These are phyloP conservation scores for Ceratonia siliqua DNA, from an alignment of 306 rosid genomes.

Conservation along the genomic window DNA sequence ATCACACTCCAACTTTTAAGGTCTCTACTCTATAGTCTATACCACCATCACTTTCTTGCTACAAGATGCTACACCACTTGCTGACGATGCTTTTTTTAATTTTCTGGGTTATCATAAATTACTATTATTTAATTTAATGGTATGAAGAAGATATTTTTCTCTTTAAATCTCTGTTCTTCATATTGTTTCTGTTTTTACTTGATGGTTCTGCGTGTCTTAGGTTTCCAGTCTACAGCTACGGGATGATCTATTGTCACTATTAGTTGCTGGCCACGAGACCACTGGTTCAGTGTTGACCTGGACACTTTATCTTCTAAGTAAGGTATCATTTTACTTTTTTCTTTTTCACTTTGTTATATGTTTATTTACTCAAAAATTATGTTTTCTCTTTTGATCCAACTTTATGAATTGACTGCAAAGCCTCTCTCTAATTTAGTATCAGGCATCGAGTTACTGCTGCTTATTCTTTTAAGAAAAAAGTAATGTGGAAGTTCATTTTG, in stretches of 20 bases:
- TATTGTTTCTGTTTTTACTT: constrained; percentile 27
- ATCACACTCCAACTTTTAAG: too few relatives aligned
- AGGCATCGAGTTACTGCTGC: constrained; percentile 16
- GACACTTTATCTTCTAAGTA: constrained; percentile 94
- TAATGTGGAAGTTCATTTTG: neutral
- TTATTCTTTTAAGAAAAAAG: neutral
- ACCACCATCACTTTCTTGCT: neutral
- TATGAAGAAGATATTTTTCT: neutral
- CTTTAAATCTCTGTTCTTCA: constrained; percentile 6
- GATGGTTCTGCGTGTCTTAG: constrained; percentile 41
- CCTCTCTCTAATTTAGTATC: constrained; percentile 13
- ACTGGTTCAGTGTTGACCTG: constrained; percentile 95
- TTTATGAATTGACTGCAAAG: constrained; percentile 20
- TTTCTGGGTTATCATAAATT: neutral
- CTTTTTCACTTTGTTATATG: neutral
- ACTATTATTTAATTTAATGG: neutral
- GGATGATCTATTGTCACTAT: constrained; percentile 88
- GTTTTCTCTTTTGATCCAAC: neutral
- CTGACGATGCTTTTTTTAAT: neutral
- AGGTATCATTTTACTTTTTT: constrained; percentile 62
- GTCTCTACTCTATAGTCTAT: too few relatives aligned
- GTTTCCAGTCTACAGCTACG: constrained; percentile 89
- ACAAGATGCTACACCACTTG: constrained; percentile 6
- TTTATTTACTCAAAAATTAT: neutral
- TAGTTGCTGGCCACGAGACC: constrained; percentile 98